Base-by-base conservation (phyloP, 768 basidiomycete species). In the Scleroderma citrinum region DNA sequence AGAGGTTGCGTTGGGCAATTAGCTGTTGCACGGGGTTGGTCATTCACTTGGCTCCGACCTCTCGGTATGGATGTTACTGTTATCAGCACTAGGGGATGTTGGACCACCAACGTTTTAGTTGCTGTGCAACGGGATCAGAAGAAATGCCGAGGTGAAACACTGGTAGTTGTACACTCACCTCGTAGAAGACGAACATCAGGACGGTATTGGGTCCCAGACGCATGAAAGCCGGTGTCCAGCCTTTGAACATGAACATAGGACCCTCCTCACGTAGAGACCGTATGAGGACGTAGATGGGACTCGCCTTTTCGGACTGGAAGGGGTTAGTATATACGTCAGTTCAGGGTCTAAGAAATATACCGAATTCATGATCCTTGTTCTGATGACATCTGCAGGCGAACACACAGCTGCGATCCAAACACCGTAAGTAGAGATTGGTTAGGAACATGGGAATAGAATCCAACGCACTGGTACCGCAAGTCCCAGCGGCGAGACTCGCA, bases 181-280 rank as follows among this genome's bases (percentile, higher is more conserved):
- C 89, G 54, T 85, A 84, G 68, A 90, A 89, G 42, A 92, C 83
- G 65, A 90, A 92, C 68, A 92, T 77, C 5, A 92, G 70, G 30
- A 92, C 74, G 1, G 90, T 92, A 62, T 91, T 90, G 2, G 89
- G 89, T 24, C 84, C 88, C 37, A 92, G 68, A 42, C 90, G 82
- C 56, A 86, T 80, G 67, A 90, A 92, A 7, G 90, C 86, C 2
- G 90, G 90, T 16, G 87, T 87, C 90, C 90, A 92, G 30, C 90
- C 90, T 63, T 87, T 91, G 68, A 92, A 87, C 47, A 92, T 70
- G 63, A 92, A 91, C 51, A 74, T 71, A 10, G 80, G 75, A 0
- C 90, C 90, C 71, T 92, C 90, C 57, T 83, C 74, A 35, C 75
- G 76, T 31, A 89, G 67, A 4, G 87, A 87, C 37, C 64, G 71